Percentiles rank a stretch among this genome's conserved stretches.
phyloP scores from a whole-genome alignment of 2,329 filamentous ascomycete genomes.

The Monascus ruber region DNA sequence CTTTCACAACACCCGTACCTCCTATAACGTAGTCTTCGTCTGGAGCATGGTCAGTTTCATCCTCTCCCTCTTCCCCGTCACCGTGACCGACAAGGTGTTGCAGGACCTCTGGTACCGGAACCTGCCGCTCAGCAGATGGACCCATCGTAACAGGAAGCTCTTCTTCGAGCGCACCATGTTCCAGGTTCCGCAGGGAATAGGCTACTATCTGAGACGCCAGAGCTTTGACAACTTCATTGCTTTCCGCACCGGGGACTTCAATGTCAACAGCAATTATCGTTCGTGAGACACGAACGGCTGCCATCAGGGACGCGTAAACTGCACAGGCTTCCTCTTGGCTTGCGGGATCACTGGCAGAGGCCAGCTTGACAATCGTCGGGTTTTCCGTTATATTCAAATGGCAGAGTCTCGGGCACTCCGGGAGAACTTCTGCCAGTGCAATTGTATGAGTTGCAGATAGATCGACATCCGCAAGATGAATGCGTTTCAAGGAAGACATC shows the following conservation, averaged over 20 bases:
- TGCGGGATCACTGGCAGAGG: slow-evolving; percentile 68
- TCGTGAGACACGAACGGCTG: slow-evolving; percentile 71
- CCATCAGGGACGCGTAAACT: slow-evolving; percentile 80
- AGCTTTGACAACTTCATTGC: slow-evolving; percentile 84
- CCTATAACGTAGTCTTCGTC: slow-evolving; percentile 95
- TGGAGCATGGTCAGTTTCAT: slow-evolving; percentile 58
- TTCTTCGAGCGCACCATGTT: slow-evolving; percentile 59
- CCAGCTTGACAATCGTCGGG: slow-evolving; percentile 45
- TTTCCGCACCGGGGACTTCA: slow-evolving; percentile 68
- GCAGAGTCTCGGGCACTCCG: slow-evolving; percentile 68
- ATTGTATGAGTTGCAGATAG: slow-evolving; percentile 83
- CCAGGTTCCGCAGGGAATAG: slow-evolving; percentile 86
- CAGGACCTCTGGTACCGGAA: slow-evolving; percentile 69
- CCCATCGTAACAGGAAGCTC: slow-evolving; percentile 35
- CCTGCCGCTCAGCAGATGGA: slow-evolving; percentile 36
- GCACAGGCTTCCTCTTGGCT: slow-evolving; percentile 88
- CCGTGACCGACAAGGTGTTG: slow-evolving; percentile 73
- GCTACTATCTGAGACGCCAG: slow-evolving; percentile 90
- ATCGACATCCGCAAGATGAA: slow-evolving; percentile 76
- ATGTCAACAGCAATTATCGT: slow-evolving; percentile 85
- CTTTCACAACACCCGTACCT: slow-evolving; percentile 89
- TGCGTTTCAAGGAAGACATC: slow-evolving; percentile 63
- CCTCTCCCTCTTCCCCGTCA: slow-evolving; percentile 40
- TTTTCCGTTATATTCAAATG: slow-evolving; percentile 86
- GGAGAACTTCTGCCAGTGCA: slow-evolving; percentile 77